Evolutionary conservation across 2,329 filamentous ascomycete genomes (phyloP).

Genomic region (Teratosphaeria zuluensis): DNA sequence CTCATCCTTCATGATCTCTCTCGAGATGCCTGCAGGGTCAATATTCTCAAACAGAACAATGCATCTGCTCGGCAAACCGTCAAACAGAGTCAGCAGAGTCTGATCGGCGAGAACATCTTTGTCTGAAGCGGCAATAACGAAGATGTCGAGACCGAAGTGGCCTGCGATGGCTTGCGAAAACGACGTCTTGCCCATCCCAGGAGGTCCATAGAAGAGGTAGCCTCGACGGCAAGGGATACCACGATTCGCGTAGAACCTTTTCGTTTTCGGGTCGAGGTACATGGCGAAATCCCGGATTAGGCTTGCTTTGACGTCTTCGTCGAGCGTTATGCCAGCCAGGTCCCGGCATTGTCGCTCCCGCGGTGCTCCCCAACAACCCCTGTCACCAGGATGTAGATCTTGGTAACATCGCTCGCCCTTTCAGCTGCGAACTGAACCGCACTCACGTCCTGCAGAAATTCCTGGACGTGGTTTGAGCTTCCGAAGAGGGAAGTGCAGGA

Average conservation of each 20-base stretch:
- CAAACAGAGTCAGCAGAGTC: conserved; percentile 34
- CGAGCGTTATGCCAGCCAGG: background rate
- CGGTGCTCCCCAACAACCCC: background rate
- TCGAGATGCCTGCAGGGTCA: background rate
- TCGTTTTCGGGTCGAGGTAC: background rate
- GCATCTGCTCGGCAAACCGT: conserved; percentile 30
- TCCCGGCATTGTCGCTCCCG: background rate
- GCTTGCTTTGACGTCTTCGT: background rate
- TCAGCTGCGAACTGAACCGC: background rate
- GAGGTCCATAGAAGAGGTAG: conserved; percentile 64
- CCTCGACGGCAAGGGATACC: conserved; percentile 32
- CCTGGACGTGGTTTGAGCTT: background rate
- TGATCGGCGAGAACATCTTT: conserved; percentile 42
- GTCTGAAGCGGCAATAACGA: background rate
- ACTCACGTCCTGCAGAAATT: background rate
- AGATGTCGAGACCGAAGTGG: conserved; percentile 28
- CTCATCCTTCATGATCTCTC: background rate
- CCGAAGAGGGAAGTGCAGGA: background rate
- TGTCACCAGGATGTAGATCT: background rate
- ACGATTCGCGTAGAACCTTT: background rate
- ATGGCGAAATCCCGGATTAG: background rate
- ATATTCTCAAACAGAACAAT: conserved; percentile 33
- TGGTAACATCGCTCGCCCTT: background rate
- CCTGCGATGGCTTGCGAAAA: conserved; percentile 30
- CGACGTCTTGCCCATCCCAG: conserved; percentile 19